These are phyloP conservation scores for Naumovozyma castellii DNA, from an alignment of 805 yeast genomes.

Conservation along the genomic window DNA sequence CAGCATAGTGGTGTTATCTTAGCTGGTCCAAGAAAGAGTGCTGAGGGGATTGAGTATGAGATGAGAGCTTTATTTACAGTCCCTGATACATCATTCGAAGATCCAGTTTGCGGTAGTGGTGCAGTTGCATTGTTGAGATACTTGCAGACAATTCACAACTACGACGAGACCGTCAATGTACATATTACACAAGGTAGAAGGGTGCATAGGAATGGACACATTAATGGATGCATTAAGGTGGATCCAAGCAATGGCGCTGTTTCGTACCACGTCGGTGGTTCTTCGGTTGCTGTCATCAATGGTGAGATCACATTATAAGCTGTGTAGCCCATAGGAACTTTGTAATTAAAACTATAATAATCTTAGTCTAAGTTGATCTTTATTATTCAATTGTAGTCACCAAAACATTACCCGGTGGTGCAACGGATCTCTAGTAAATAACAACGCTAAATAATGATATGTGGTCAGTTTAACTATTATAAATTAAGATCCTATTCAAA, in stretches of 20 bases:
- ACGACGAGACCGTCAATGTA: slow-evolving; percentile 13
- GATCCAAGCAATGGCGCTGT: slow-evolving; percentile 6
- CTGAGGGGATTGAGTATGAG: slow-evolving; percentile 25
- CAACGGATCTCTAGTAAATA: too few species aligned
- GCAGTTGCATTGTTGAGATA: slow-evolving; percentile 28
- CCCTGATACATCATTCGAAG: slow-evolving; percentile 32
- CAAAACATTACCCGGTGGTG: too few species aligned
- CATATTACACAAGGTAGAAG: slow-evolving; percentile 33
- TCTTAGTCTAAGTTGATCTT: too few species aligned
- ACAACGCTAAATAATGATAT: too few species aligned
- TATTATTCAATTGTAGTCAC: too few species aligned
- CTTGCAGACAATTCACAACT: slow-evolving; percentile 19
- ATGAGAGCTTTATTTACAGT: slow-evolving; percentile 38
- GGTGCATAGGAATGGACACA: slow-evolving; percentile 33
- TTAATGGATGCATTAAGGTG: slow-evolving; percentile 20
- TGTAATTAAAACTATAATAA: background rate
- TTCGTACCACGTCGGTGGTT: slow-evolving; percentile 33
- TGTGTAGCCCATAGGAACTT: background rate
- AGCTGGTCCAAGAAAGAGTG: slow-evolving; percentile 29
- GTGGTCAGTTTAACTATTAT: too few species aligned
- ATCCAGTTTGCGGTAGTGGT: slow-evolving; percentile 51
- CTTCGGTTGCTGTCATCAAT: slow-evolving; percentile 31
- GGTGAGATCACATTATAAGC: slow-evolving; percentile 21
- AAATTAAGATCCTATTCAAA: background rate
- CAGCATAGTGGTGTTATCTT: slow-evolving; percentile 32